Base-by-base conservation (phyloP, 345 rosid species). In the Citrus hindsii region DNA sequence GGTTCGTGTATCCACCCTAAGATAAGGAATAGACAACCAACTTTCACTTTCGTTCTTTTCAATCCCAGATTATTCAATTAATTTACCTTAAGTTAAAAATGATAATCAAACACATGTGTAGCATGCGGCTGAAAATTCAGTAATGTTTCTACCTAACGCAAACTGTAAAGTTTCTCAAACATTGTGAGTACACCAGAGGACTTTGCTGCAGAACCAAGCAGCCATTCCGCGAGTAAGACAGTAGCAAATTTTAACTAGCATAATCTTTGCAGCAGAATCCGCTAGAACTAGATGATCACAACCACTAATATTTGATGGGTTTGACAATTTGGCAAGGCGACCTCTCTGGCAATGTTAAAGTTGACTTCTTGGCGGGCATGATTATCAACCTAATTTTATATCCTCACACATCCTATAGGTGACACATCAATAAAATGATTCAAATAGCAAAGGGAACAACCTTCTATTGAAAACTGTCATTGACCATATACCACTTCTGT, bases 1-100 rank as follows among this genome's bases (percentile, higher is more conserved):
- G 79, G 91, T 86, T 32, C 98, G 99, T 66, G 82, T 80, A 82
- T 96, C 99, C 77, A 96, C 84, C 92, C 99, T 96, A 75, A 37
- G 76, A 75, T 4, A 37, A 77, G 19, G 69, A 79, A 83, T 66
- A 30, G 6, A 48, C 37, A 70, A 64, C 42, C 27, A 77, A 61
- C 33, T 79, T 75, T 59, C 4, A 79, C 13, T n/a, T 37, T 63
- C 37, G 1, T 22, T 25, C 24, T 33, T 30, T 51, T 48, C 27
- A 25, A 10, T 21, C 59, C 24, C 3, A 7, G 67, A 76, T 42
- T 33, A 64, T 51, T 22, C 64, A 30, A n/a, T 21, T 21, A 28
- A 63, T 40, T 74, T 37, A 61, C 21, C 21, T 46, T 46, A 16
- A 60, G 33, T 60, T 60, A 60, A 38, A 25, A 73, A 25, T 14